Conservation (phyloP, 768 basidiomycete species). For the Termitomyces sp. region DNA sequence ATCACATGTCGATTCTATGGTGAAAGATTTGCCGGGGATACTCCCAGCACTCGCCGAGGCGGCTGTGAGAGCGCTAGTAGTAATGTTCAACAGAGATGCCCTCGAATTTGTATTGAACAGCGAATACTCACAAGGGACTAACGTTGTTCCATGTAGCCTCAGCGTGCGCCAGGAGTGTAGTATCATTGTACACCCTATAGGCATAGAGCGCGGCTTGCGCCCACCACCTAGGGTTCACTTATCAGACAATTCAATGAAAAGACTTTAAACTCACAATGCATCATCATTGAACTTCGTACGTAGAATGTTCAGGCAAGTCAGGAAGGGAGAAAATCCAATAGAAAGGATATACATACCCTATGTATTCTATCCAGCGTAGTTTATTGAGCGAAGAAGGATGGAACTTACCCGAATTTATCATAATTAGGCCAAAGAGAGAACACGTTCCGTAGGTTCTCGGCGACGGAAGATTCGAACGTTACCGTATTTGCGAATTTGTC, state of each 20-base stretch:
- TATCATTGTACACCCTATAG: constrained; percentile 41
- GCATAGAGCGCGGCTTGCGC: constrained; percentile 46
- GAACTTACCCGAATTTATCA: constrained; percentile 32
- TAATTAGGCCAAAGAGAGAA: constrained; percentile 33
- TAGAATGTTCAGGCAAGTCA: neutral
- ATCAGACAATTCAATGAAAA: neutral
- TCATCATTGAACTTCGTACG: constrained; percentile 38
- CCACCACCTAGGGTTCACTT: constrained; percentile 37
- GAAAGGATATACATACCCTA: neutral
- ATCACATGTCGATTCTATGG: constrained; percentile 35
- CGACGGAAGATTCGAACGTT: constrained; percentile 30
- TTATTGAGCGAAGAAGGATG: neutral
- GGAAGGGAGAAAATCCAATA: neutral
- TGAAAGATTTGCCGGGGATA: constrained; percentile 35
- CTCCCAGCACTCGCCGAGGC: constrained; percentile 31
- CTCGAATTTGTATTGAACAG: neutral
- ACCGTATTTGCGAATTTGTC: constrained; percentile 33
- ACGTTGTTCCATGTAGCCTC: constrained; percentile 45
- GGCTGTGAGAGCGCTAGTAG: constrained; percentile 35
- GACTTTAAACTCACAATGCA: constrained; percentile 28
- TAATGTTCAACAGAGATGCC: neutral
- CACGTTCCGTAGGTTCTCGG: constrained; percentile 34
- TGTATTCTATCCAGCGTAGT: neutral
- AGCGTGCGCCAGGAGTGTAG: constrained; percentile 35
- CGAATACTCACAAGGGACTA: constrained; percentile 32